Percentiles rank a stretch among this genome's conserved stretches.
These are phyloP conservation scores for Rhododendron mucronatum DNA, from an alignment of 148 eudicot genomes.

Conservation along the genomic window DNA sequence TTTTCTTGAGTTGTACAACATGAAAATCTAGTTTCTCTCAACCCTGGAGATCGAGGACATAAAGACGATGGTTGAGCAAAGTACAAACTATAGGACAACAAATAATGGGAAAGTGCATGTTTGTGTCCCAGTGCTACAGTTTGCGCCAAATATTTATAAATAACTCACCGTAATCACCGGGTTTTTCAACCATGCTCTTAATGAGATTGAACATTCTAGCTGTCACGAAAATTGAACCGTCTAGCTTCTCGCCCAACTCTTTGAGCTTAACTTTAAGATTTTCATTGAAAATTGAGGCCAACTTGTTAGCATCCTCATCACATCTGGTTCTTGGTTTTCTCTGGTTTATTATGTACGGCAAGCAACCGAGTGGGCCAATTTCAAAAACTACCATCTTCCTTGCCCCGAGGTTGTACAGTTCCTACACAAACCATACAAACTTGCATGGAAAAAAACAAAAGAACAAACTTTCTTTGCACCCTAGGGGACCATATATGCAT, in stretches of 20 bases:
- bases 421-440: no score
- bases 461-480: no score
- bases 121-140: no score
- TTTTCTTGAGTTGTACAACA: no score
- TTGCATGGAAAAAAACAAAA: no score
- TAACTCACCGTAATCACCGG: background rate
- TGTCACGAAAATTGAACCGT: background rate
- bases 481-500: no score
- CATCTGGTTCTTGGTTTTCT: background rate
- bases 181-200: background rate
- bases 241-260: background rate
- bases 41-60: no score
- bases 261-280: constrained; percentile 1
- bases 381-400: background rate
- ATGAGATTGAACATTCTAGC: background rate
- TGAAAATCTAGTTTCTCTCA: no score
- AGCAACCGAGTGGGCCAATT: constrained; percentile 12
- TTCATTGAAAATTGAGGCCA: background rate
- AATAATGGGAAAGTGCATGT: no score
- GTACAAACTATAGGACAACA: no score
- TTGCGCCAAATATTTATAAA: no score
- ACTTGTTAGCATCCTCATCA: background rate
- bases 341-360: background rate
- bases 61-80: no score
- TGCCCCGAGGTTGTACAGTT: background rate